These are phyloP conservation scores for Pyrenochaeta sp. DNA, from an alignment of 2,329 filamentous ascomycete species.

Conservation along the genomic window DNA sequence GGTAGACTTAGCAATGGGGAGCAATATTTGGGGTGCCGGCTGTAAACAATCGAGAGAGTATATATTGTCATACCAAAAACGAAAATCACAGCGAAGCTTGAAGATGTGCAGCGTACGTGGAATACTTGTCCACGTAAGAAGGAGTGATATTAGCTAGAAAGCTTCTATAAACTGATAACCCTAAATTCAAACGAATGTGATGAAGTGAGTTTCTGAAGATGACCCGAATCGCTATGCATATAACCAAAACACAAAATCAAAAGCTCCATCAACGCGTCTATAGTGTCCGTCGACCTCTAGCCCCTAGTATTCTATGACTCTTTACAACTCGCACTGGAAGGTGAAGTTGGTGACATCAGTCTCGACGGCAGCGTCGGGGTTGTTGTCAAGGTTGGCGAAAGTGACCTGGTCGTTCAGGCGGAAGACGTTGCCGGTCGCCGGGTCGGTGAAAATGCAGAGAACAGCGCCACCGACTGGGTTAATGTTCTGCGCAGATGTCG, in stretches of 20 bases:
- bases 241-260: constrained; percentile 1
- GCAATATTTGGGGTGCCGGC: too few species aligned
- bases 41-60: too few species aligned
- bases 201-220: constrained; percentile 1
- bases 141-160: constrained; percentile 15
- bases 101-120: neutral
- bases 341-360: constrained; percentile 27
- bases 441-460: constrained; percentile 19
- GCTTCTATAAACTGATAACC: constrained; percentile 1
- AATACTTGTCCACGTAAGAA: neutral
- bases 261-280: neutral
- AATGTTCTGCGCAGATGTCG: constrained; percentile 24
- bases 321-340: constrained; percentile 18
- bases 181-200: constrained; percentile 9
- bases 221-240: constrained; percentile 13
- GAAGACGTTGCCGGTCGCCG: neutral
- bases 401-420: constrained; percentile 21
- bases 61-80: too few species aligned
- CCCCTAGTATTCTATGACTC: neutral
- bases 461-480: constrained; percentile 11
- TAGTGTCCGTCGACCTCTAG: neutral
- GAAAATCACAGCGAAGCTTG: too few species aligned
- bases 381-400: constrained; percentile 24
- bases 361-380: constrained; percentile 11
- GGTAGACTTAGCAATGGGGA: too few species aligned